Evolutionary conservation across 495 filamentous ascomycete genomes (phyloP).

Genomic region (Neohortaea acidophila): DNA sequence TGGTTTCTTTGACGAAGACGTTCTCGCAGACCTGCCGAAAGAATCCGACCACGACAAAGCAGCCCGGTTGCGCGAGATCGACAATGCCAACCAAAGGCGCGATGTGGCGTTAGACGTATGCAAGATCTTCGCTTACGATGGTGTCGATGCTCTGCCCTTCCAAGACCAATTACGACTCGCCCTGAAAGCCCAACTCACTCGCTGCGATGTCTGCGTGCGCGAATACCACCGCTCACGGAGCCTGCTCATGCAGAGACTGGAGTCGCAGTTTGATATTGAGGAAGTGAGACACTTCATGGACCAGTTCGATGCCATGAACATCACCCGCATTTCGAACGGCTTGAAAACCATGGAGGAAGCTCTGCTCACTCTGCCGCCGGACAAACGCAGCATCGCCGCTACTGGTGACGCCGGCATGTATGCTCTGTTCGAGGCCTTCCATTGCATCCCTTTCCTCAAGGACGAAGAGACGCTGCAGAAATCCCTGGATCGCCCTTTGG

Average conservation of each 20-base stretch:
- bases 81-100: conserved; percentile 37
- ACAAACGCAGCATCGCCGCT: conserved; percentile 33
- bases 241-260: conserved; percentile 44
- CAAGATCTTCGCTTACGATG: conserved; percentile 50
- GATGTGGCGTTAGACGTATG: conserved; percentile 46
- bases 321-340: conserved; percentile 45
- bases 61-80: conserved; percentile 18
- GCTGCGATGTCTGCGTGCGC: conserved; percentile 65
- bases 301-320: conserved; percentile 42
- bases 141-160: conserved; percentile 43
- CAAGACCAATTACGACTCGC: conserved; percentile 42
- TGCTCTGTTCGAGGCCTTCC: conserved; percentile 49
- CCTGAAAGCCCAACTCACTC: conserved; percentile 41
- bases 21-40: conserved; percentile 8
- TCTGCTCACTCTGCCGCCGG: conserved; percentile 34
- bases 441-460: conserved; percentile 43
- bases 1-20: conserved; percentile 25
- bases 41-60: conserved; percentile 9
- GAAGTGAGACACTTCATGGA: conserved; percentile 41
- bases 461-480: conserved; percentile 36
- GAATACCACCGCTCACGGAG: conserved; percentile 63
- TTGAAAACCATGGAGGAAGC: conserved; percentile 34
- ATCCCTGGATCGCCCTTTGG: conserved; percentile 64
- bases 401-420: conserved; percentile 38
- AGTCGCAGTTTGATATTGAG: conserved; percentile 44